Base-by-base conservation (phyloP, 2,329 filamentous ascomycete species). In the Botrytis porri region DNA sequence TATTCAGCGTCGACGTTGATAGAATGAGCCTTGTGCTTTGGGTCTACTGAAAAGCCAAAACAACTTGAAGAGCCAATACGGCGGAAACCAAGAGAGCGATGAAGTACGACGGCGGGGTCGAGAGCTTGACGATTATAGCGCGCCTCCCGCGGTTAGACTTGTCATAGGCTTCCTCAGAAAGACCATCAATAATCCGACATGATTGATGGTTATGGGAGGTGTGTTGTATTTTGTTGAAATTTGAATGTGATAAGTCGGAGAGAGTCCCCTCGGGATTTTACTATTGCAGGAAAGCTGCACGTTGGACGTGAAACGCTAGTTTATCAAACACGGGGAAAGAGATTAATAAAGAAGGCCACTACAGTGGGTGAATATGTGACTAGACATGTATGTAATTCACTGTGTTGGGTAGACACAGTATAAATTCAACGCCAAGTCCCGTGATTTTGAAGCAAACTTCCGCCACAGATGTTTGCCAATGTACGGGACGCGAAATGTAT, bases 21-120 rank as follows among this genome's bases (percentile, higher is more conserved):
- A 7, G 67, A 62, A 59, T 74, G 76, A 22, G 78, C 76, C 59
- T 76, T 74, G 73, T 81, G 80, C 45, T 64, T 70, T 37, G 73
- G 54, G 57, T 80, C 73, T 16, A 74, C 70, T 51, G 80, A 74
- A 60, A 80, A 76, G 48, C 78, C 78, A 62, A 82, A 80, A 73
- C 76, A 81, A 22, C 48, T 51, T 51, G 80, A 75, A 61, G 80
- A 76, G 43, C 78, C 81, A 65, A 83, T 77, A 51, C 80, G 76
- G 67, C 80, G 77, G 72, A 81, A 81, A 20, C 81, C 80, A 45
- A 81, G 51, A 22, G 78, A 74, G 43, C 77, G 75, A 64, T 74
- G 37, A 35, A 45, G 37, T 29, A 10, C 45, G 2, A 51, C 37
- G 37, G 29, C 25, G 14, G 41, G 37, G n/a, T 66, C 29, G 7